These are phyloP conservation scores for Elymus sibiricus DNA, from an alignment of 176 grass and related monocot species.

Conservation along the genomic window DNA sequence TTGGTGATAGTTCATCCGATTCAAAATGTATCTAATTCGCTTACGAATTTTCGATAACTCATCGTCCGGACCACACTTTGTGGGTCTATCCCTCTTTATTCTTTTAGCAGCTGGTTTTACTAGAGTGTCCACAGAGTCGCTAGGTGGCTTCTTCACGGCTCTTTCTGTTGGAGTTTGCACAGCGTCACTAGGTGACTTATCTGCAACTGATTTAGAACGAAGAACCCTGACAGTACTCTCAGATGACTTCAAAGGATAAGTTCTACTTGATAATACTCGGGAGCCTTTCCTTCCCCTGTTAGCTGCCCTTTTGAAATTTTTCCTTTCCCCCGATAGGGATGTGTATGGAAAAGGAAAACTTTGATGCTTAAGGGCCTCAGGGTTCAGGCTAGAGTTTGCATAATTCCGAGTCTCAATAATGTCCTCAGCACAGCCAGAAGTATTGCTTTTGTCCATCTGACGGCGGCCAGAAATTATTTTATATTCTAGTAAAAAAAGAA, in stretches of 20 bases:
- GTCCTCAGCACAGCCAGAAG: neutral
- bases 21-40: slow-evolving; percentile 68
- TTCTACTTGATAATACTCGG: slow-evolving; percentile 14
- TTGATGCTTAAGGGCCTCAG: slow-evolving; percentile 9
- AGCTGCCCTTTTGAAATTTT: slow-evolving; percentile 42
- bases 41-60: slow-evolving; percentile 57
- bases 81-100: slow-evolving; percentile 26
- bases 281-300: slow-evolving; percentile 40
- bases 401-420: slow-evolving; percentile 13
- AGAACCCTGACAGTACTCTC: slow-evolving; percentile 45
- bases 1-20: slow-evolving; percentile 84
- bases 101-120: slow-evolving; percentile 13
- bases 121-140: slow-evolving; percentile 30
- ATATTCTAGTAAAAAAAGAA: slow-evolving; percentile 4
- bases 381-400: slow-evolving; percentile 32
- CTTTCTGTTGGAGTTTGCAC: neutral
- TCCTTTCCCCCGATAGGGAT: slow-evolving; percentile 28
- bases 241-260: slow-evolving; percentile 55
- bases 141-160: neutral
- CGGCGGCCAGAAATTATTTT: neutral
- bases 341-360: slow-evolving; percentile 8
- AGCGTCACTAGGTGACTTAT: slow-evolving; percentile 27
- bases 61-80: slow-evolving; percentile 18
- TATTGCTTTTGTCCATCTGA: slow-evolving; percentile 40
- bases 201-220: slow-evolving; percentile 35